Evolutionary conservation across 2,329 filamentous ascomycete genomes (phyloP).

Genomic region (Pseudogymnoascus sp.): DNA sequence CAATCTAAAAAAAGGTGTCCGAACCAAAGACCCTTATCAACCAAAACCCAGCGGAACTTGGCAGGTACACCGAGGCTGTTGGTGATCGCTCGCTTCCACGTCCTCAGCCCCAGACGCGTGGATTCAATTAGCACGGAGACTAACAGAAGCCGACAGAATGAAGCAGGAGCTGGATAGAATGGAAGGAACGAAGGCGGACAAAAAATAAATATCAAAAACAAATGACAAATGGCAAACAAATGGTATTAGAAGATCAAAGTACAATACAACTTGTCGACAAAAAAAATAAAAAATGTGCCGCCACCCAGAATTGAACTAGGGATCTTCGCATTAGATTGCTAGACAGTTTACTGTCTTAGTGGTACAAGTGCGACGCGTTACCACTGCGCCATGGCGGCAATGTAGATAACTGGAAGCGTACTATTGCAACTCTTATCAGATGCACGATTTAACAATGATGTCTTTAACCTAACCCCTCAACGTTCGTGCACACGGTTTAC

Average conservation of each 20-base stretch:
- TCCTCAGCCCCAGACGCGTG: not conserved
- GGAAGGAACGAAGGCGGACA: not conserved
- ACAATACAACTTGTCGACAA: not conserved
- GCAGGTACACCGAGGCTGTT: not conserved
- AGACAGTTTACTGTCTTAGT: constrained; percentile 11
- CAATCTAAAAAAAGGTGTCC: not conserved
- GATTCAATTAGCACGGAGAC: not conserved
- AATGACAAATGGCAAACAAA: not conserved
- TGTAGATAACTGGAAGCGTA: not conserved
- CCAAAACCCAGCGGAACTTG: not conserved
- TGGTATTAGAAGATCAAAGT: no score
- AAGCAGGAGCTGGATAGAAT: not conserved
- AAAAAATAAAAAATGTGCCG: constrained; percentile 2
- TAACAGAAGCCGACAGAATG: no score
- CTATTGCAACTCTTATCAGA: not conserved
- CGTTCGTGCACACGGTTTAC: no score
- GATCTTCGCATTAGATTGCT: constrained; percentile 9
- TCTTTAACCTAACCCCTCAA: not conserved
- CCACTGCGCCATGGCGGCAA: constrained; percentile 10
- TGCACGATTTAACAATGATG: not conserved
- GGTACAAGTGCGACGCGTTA: constrained; percentile 11
- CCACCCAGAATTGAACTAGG: constrained; percentile 8
- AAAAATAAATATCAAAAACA: not conserved
- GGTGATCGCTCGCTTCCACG: not conserved
- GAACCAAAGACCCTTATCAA: constrained; percentile 1